Evolutionary conservation across 192 early-diverging fungal species (phyloP).

Genomic region (Coemansia sp.): DNA sequence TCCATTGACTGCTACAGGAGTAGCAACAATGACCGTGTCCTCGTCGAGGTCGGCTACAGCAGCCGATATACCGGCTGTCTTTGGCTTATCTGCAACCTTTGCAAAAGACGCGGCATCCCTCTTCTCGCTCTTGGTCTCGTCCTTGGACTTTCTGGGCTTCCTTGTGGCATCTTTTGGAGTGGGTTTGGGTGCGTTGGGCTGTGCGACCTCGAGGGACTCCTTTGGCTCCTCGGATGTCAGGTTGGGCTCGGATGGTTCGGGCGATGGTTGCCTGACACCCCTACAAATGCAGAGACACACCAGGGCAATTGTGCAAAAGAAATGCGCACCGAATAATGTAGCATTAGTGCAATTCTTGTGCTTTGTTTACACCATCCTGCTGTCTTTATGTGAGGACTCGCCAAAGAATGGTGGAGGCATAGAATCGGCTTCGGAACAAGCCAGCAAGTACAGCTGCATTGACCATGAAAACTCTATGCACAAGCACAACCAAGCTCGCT

Average conservation of each 20-base stretch:
- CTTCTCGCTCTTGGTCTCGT: slow-evolving; percentile 7
- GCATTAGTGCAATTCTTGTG: neutral
- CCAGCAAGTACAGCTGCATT: neutral
- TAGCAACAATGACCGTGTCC: slow-evolving; percentile 10
- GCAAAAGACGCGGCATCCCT: neutral
- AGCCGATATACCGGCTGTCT: neutral
- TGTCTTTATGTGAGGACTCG: neutral
- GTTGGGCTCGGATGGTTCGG: slow-evolving; percentile 33
- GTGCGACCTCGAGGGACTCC: neutral
- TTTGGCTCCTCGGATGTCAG: slow-evolving; percentile 6
- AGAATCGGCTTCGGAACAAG: slow-evolving; percentile 2
- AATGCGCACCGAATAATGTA: neutral
- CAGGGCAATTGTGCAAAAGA: neutral
- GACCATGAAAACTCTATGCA: neutral
- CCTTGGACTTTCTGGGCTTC: slow-evolving; percentile 23
- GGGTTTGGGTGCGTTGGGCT: slow-evolving; percentile 24
- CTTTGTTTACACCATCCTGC: neutral
- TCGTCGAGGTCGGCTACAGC: slow-evolving; percentile 7
- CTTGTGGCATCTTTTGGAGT: slow-evolving; percentile 25
- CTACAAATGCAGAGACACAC: slow-evolving; percentile 20
- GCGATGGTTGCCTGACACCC: slow-evolving; percentile 38
- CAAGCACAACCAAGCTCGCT: neutral
- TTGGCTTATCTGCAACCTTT: neutral
- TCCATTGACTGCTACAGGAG: slow-evolving; percentile 4
- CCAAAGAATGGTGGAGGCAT: neutral